A percentile compares a stretch with the other conserved stretches of the same genome.
Conservation (phyloP, 2,329 filamentous ascomycete species). For the Talaromyces sp. region DNA sequence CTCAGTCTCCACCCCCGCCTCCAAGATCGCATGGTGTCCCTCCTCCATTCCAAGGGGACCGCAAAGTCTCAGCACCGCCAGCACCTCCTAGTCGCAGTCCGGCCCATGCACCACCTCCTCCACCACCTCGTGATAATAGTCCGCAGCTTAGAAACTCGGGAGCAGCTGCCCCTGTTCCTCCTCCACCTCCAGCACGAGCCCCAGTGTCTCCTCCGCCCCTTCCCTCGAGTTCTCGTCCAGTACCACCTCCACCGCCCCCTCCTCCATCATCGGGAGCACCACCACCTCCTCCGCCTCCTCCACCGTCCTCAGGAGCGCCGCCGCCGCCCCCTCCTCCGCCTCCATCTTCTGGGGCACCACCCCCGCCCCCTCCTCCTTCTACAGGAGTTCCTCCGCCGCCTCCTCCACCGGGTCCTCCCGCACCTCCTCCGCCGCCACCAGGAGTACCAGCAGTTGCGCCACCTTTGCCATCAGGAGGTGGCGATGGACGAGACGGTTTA, state of each 20-base stretch:
- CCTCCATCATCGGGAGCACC: constrained; percentile 24
- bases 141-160: constrained; percentile 34
- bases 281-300: constrained; percentile 36
- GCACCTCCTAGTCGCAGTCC: constrained; percentile 66
- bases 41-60: constrained; percentile 67
- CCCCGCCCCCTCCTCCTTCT: constrained; percentile 34
- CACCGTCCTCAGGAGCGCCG: constrained; percentile 32
- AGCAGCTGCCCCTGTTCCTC: constrained; percentile 33
- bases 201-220: constrained; percentile 42
- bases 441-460: constrained; percentile 37
- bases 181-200: constrained; percentile 46
- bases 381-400: constrained; percentile 37
- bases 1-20: constrained; percentile 52
- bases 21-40: constrained; percentile 54
- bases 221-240: constrained; percentile 15
- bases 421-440: constrained; percentile 38
- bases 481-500: constrained; percentile 39
- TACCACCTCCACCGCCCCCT: constrained; percentile 32
- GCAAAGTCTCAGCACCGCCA: constrained; percentile 60
- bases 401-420: constrained; percentile 34
- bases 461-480: constrained; percentile 37
- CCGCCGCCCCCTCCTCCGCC: constrained; percentile 31
- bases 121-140: constrained; percentile 46
- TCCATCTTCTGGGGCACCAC: constrained; percentile 32
- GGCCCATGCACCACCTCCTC: constrained; percentile 61